A percentile compares a stretch with the other conserved stretches of the same genome.
These are phyloP conservation scores for Vigna reflexopilosa DNA, from an alignment of 306 rosid genomes.

Conservation along the genomic window DNA sequence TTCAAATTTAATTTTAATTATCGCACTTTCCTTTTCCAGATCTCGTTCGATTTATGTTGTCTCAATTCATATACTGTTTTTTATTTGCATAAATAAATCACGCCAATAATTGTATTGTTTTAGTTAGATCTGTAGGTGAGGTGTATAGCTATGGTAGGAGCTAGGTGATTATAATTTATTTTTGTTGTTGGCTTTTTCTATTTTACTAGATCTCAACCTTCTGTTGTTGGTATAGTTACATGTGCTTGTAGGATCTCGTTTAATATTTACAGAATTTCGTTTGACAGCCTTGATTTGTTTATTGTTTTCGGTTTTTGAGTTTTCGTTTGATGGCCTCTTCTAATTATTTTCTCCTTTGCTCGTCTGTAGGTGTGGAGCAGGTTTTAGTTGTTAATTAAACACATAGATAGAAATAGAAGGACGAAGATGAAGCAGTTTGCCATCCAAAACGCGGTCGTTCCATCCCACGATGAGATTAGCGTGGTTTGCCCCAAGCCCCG, in stretches of 20 bases:
- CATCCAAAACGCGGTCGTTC: slow-evolving; percentile 68
- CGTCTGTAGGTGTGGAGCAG: slow-evolving; percentile 38
- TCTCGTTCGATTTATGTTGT: slow-evolving; percentile 18
- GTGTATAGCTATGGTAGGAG: slow-evolving; percentile 11
- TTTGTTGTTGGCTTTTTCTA: slow-evolving; percentile 28
- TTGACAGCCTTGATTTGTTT: slow-evolving; percentile 22
- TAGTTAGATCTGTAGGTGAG: slow-evolving; percentile 40
- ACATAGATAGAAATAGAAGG: slow-evolving; percentile 22
- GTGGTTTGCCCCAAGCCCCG: slow-evolving; percentile 95
- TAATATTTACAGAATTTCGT: slow-evolving; percentile 20
- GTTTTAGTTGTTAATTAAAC: slow-evolving; percentile 22
- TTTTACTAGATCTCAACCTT: slow-evolving; percentile 57
- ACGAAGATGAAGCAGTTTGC: slow-evolving; percentile 71
- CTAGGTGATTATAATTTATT: slow-evolving; percentile 22
- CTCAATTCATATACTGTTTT: background rate
- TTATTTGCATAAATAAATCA: background rate
- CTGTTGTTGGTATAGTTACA: slow-evolving; percentile 34
- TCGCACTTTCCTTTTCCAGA: slow-evolving; percentile 32
- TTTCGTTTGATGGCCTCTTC: background rate
- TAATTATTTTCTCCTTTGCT: background rate
- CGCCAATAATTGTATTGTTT: background rate
- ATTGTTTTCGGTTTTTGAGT: background rate
- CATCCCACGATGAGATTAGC: slow-evolving; percentile 68
- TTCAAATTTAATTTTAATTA: background rate
- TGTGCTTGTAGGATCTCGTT: slow-evolving; percentile 42